Evolutionary conservation across 139 green algal genomes (phyloP).

Genomic region (Volvox reticuliferus): DNA sequence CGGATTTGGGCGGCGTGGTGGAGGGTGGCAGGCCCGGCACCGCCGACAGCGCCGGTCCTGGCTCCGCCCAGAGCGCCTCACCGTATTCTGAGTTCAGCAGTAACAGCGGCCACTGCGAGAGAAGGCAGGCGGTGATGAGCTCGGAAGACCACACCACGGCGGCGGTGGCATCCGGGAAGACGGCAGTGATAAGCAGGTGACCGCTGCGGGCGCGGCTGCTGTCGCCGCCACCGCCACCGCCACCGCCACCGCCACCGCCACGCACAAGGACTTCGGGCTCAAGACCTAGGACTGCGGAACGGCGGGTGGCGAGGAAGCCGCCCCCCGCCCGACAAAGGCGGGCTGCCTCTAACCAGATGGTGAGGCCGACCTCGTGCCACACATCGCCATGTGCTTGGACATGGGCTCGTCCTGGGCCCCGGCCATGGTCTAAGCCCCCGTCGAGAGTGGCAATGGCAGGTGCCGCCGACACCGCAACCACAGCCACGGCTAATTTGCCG

Average conservation of each 20-base stretch:
- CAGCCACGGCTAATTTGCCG: conserved; percentile 8
- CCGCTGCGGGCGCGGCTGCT: neutral
- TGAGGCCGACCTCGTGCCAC: neutral
- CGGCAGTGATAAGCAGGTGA: conserved; percentile 2
- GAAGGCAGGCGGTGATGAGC: neutral
- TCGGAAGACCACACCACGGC: neutral
- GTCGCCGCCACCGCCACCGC: neutral
- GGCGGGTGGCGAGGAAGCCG: conserved; percentile 22
- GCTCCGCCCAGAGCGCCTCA: neutral
- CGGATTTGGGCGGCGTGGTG: no score
- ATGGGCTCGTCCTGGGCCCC: no score
- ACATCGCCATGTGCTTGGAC: neutral
- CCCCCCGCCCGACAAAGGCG: neutral
- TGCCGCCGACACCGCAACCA: conserved; percentile 4
- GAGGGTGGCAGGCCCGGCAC: no score
- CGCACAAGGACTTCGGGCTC: neutral
- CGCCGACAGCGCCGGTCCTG: no score
- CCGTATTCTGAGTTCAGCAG: conserved; percentile 4
- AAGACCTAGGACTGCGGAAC: neutral
- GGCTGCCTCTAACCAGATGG: neutral
- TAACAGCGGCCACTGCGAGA: neutral
- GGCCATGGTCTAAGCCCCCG: neutral
- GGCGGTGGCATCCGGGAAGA: neutral
- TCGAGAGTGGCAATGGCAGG: neutral
- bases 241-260: neutral